phyloP scores from a whole-genome alignment of 768 basidiomycete genomes.

The Leccinum rimulosum region DNA sequence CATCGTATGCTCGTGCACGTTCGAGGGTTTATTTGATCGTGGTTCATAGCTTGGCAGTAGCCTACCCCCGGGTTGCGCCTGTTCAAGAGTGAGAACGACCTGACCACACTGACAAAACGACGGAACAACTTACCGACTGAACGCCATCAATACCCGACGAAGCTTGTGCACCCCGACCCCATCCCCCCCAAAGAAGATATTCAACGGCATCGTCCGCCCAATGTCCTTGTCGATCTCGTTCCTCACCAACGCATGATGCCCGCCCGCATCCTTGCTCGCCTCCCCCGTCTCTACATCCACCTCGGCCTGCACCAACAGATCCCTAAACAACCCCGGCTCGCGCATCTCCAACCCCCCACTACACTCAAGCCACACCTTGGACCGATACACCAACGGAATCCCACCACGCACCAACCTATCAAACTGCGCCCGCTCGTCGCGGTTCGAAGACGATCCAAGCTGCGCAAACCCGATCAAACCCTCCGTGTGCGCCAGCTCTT shows the following conservation, averaged over 20 bases:
- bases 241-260: conserved; percentile 45
- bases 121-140: conserved; percentile 67
- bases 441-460: conserved; percentile 68
- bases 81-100: neutral
- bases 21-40: too few species aligned
- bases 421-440: conserved; percentile 77
- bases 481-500: conserved; percentile 77
- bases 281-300: conserved; percentile 34
- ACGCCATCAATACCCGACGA: conserved; percentile 84
- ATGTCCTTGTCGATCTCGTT: conserved; percentile 97
- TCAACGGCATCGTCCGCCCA: conserved; percentile 86
- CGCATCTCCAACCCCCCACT: conserved; percentile 89
- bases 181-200: conserved; percentile 96
- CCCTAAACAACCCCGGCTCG: conserved; percentile 88
- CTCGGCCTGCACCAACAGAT: conserved; percentile 61
- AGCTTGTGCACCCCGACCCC: conserved; percentile 93
- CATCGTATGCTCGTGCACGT: too few species aligned
- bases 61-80: conserved; percentile 92
- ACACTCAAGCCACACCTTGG: conserved; percentile 91
- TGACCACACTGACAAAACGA: neutral
- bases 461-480: conserved; percentile 91
- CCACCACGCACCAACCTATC: conserved; percentile 78
- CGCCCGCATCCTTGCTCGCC: neutral
- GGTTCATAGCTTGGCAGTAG: conserved; percentile 95
- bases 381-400: conserved; percentile 84